These are phyloP conservation scores for Ogataea paraovalis DNA, from an alignment of 805 yeast species.

Conservation along the genomic window DNA sequence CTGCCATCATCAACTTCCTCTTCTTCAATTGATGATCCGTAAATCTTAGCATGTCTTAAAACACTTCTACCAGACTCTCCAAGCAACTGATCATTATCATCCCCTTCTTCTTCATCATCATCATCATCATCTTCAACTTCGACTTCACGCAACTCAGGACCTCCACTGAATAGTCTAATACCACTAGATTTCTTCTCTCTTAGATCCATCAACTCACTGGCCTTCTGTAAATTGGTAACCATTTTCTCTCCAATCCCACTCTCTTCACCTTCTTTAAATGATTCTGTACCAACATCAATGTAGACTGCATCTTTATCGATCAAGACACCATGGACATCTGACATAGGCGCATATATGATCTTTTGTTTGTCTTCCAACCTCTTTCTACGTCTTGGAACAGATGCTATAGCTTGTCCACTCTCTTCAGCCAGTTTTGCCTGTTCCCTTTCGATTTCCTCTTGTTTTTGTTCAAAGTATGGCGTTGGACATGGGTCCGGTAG, in stretches of 20 bases:
- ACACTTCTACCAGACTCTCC: constrained; percentile 58
- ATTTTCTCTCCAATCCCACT: constrained; percentile 82
- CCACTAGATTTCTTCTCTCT: constrained; percentile 45
- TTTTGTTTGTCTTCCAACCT: constrained; percentile 92
- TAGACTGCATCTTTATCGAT: constrained; percentile 98
- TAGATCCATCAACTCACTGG: constrained; percentile 48
- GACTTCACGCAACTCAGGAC: constrained; percentile 32
- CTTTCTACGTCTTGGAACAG: constrained; percentile 66
- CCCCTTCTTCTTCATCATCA: constrained; percentile 34
- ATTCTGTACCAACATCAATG: constrained; percentile 63
- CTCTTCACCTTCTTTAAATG: constrained; percentile 28
- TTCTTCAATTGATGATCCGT: constrained; percentile 49
- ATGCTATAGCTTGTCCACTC: constrained; percentile 47
- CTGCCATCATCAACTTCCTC: constrained; percentile 42
- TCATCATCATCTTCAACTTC: constrained; percentile 39
- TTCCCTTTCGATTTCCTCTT: constrained; percentile 79
- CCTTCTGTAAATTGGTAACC: constrained; percentile 77
- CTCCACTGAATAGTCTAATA: constrained; percentile 68
- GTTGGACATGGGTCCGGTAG: constrained; percentile 99
- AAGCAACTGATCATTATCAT: constrained; percentile 26
- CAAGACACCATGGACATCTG: constrained; percentile 97
- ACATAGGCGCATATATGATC: constrained; percentile 97
- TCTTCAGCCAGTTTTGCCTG: constrained; percentile 61
- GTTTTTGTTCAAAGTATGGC: constrained; percentile 81
- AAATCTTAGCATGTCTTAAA: constrained; percentile 58